phyloP scores from a whole-genome alignment of 345 rosid genomes.

The Reutealis trisperma region DNA sequence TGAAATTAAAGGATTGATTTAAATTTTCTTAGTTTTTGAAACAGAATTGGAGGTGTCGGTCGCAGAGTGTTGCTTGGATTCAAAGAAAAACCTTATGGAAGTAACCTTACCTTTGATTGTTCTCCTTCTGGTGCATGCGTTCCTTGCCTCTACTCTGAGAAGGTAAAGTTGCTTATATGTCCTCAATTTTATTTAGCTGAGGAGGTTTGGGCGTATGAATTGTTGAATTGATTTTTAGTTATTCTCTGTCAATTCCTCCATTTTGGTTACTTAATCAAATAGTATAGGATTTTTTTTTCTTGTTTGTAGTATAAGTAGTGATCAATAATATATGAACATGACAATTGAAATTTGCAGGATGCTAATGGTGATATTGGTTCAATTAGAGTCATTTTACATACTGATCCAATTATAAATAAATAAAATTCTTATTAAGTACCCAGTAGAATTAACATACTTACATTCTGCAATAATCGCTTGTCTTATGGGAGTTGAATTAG shows the following conservation, averaged over 20 bases:
- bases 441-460: background rate
- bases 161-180: constrained; percentile 37
- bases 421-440: no score
- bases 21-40: background rate
- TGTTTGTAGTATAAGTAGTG: background rate
- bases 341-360: background rate
- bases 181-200: constrained; percentile 30
- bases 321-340: no score
- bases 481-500: background rate
- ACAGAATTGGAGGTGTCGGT: constrained; percentile 36
- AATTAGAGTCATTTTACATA: no score
- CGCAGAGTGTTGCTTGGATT: constrained; percentile 61
- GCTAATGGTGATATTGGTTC: no score
- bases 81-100: constrained; percentile 66
- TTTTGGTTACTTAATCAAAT: background rate
- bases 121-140: constrained; percentile 94
- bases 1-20: background rate
- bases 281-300: background rate
- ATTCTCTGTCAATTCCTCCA: background rate
- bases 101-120: constrained; percentile 72
- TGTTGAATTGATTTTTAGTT: background rate
- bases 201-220: background rate
- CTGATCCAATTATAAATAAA: no score
- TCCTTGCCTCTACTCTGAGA: constrained; percentile 76
- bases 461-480: background rate